Percentiles rank a stretch among this genome's conserved stretches.
phyloP scores from a whole-genome alignment of 2,329 filamentous ascomycete species.

The Xenoacremonium recifei region DNA sequence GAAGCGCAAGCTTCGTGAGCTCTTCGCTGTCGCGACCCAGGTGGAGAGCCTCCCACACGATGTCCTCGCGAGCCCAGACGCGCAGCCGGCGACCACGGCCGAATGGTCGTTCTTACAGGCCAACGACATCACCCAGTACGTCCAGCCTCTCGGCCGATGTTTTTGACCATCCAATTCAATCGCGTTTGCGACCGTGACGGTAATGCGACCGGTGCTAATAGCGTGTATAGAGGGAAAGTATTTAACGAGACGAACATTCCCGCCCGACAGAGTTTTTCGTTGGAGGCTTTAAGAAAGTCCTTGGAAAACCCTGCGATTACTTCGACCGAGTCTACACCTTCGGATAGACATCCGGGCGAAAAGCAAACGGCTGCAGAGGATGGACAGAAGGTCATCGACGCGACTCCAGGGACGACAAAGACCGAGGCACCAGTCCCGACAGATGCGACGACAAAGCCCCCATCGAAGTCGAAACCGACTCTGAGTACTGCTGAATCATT shows the following conservation, averaged over 20 bases:
- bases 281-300: slow-evolving; percentile 41
- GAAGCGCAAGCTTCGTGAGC: slow-evolving; percentile 87
- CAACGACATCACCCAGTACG: slow-evolving; percentile 61
- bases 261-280: slow-evolving; percentile 42
- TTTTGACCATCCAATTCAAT: slow-evolving; percentile 12
- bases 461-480: slow-evolving; percentile 9
- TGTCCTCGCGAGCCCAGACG: slow-evolving; percentile 56
- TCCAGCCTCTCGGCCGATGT: slow-evolving; percentile 22
- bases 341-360: slow-evolving; percentile 11
- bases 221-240: slow-evolving; percentile 33
- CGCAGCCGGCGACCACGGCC: slow-evolving; percentile 48
- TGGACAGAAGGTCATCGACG: slow-evolving; percentile 11
- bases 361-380: slow-evolving; percentile 8
- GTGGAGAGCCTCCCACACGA: slow-evolving; percentile 59
- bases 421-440: slow-evolving; percentile 10
- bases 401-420: slow-evolving; percentile 9
- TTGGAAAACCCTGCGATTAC: slow-evolving; percentile 29
- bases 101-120: slow-evolving; percentile 57
- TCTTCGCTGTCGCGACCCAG: slow-evolving; percentile 78
- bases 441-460: slow-evolving; percentile 10
- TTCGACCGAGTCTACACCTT: slow-evolving; percentile 11
- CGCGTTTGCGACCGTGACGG: slow-evolving; percentile 15
- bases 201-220: slow-evolving; percentile 20
- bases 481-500: slow-evolving; percentile 1
- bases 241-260: slow-evolving; percentile 56